phyloP scores from a whole-genome alignment of 2,329 filamentous ascomycete species.

The Tolypocladium cylindrosporum region DNA sequence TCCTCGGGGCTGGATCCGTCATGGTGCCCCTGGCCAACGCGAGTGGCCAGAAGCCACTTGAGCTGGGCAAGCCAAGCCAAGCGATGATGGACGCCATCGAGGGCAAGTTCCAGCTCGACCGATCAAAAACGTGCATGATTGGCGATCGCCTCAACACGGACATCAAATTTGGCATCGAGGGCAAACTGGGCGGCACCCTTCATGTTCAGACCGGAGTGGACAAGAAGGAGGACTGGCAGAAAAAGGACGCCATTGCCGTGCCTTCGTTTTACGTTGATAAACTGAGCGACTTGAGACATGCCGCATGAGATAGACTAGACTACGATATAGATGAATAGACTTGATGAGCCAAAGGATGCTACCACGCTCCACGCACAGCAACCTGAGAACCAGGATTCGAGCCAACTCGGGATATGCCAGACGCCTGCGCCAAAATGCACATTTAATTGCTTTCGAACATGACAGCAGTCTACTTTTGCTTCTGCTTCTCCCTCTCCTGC shows the following conservation, averaged over 20 bases:
- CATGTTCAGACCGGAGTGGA: conserved; percentile 85
- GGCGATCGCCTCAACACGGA: conserved; percentile 92
- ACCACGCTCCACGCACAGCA: neutral
- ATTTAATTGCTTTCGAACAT: too few species aligned
- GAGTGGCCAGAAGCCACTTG: conserved; percentile 57
- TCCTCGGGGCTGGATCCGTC: conserved; percentile 83
- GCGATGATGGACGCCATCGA: conserved; percentile 99
- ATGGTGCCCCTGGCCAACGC: conserved; percentile 70
- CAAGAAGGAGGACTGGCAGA: conserved; percentile 74
- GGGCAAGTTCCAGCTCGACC: conserved; percentile 85
- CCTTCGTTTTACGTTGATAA: conserved; percentile 79
- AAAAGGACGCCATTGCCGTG: conserved; percentile 54
- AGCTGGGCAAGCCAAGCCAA: conserved; percentile 89
- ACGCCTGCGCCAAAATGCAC: neutral
- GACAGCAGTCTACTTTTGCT: conserved; percentile 9
- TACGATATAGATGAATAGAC: conserved; percentile 1
- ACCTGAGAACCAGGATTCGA: neutral
- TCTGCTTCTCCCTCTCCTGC: conserved; percentile 27
- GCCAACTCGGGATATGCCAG: neutral
- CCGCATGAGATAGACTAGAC: conserved; percentile 9
- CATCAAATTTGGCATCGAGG: conserved; percentile 90
- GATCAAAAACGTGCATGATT: conserved; percentile 84
- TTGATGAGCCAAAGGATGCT: neutral
- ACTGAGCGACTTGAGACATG: conserved; percentile 59
- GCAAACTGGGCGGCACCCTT: conserved; percentile 80